These are phyloP conservation scores for Cryptosporidium sp. DNA, from an alignment of 169 alveolate genomes.

Conservation along the genomic window DNA sequence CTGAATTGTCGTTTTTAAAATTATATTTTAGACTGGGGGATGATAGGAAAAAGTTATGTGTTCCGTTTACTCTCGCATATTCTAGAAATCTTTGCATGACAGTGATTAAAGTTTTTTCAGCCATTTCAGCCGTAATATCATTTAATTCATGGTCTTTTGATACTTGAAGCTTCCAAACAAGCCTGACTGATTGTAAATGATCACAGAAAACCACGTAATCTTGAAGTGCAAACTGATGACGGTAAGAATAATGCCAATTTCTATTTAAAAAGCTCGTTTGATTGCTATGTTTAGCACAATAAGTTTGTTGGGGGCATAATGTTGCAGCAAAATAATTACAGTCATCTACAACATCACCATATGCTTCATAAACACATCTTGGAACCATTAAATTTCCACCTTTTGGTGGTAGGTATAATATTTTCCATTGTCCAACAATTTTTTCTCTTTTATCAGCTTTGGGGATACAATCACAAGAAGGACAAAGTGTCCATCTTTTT, in stretches of 20 bases:
- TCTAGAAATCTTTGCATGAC: slow-evolving; percentile 73
- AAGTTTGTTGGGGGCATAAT: slow-evolving; percentile 69
- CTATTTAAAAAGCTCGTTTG: slow-evolving; percentile 68
- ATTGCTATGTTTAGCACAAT: slow-evolving; percentile 73
- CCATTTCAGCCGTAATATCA: slow-evolving; percentile 62
- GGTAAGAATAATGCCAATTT: slow-evolving; percentile 72
- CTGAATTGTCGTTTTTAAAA: slow-evolving; percentile 13
- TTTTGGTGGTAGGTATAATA: slow-evolving; percentile 60
- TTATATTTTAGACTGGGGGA: not conserved
- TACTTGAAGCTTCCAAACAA: slow-evolving; percentile 54
- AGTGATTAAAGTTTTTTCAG: slow-evolving; percentile 54
- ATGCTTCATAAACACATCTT: slow-evolving; percentile 74
- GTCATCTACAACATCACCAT: slow-evolving; percentile 74
- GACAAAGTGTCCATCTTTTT: slow-evolving; percentile 73
- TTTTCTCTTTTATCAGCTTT: slow-evolving; percentile 74
- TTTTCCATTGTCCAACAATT: slow-evolving; percentile 73
- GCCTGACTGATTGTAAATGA: slow-evolving; percentile 63
- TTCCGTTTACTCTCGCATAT: slow-evolving; percentile 46
- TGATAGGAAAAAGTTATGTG: slow-evolving; percentile 8
- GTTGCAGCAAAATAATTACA: slow-evolving; percentile 76
- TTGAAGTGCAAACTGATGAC: slow-evolving; percentile 73
- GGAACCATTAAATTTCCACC: slow-evolving; percentile 73
- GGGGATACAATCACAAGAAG: slow-evolving; percentile 74
- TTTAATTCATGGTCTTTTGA: slow-evolving; percentile 23
- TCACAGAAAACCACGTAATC: slow-evolving; percentile 70